Conservation (phyloP, 305 asterid genomes). For the Solanum hybrid region DNA sequence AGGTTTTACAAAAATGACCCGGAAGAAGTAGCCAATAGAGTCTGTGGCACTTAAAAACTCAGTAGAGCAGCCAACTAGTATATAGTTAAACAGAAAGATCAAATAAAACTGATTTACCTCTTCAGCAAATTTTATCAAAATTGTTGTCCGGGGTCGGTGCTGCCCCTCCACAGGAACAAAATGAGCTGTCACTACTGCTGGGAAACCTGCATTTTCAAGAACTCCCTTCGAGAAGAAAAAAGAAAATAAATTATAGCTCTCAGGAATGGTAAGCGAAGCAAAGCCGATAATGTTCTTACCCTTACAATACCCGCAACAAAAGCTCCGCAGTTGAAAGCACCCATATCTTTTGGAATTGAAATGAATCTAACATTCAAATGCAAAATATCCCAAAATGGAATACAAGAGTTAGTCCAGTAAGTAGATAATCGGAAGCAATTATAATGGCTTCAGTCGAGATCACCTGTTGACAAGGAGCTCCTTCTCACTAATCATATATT, state of each 20-base stretch:
- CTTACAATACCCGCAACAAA: constrained; percentile 93
- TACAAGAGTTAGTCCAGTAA: not conserved
- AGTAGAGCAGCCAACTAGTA: not conserved
- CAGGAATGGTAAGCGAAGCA: not conserved
- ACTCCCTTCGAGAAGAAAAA: constrained; percentile 53
- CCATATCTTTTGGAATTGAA: constrained; percentile 88
- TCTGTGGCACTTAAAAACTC: not conserved
- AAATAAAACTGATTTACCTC: constrained; percentile 43
- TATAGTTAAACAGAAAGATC: not conserved
- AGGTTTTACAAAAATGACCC: not conserved
- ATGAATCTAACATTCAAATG: constrained; percentile 41
- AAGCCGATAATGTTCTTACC: constrained; percentile 32
- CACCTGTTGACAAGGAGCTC: constrained; percentile 94
- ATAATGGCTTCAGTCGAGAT: not conserved
- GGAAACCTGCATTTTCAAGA: constrained; percentile 87
- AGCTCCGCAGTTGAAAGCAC: constrained; percentile 95
- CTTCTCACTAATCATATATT: constrained; percentile 95
- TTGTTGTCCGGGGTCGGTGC: constrained; percentile 93
- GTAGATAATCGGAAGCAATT: not conserved
- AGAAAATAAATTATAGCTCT: not conserved
- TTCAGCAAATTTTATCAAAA: constrained; percentile 90
- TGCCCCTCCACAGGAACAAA: constrained; percentile 98
- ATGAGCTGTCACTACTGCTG: constrained; percentile 94
- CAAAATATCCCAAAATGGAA: constrained; percentile 3
- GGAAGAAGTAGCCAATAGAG: not conserved